Base-by-base conservation (phyloP, 2,329 filamentous ascomycete species). In the Orbilia blumenaviensis region DNA sequence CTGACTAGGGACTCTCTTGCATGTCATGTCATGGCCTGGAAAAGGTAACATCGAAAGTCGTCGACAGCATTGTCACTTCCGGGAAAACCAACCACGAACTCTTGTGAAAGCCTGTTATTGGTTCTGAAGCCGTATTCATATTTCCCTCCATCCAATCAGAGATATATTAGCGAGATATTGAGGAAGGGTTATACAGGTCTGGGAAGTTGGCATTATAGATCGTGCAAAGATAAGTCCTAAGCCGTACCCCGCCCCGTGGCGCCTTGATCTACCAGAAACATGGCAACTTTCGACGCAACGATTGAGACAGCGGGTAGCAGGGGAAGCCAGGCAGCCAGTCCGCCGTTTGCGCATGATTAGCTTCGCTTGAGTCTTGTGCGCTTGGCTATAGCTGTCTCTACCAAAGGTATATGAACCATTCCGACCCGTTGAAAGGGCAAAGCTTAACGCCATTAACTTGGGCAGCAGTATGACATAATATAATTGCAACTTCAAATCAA, bases 221-320 rank as follows among this genome's bases (percentile, higher is more conserved):
- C 36, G 18, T 27, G 46, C 44, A 23, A 52, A 52, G 16, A 60
- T 29, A 61, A 23, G 52, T 29, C 34, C 62, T 48, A 42, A 29
- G 62, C 23, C 2, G 7, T 48, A 25, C 52, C 54, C 42, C 34
- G 21, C 46, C 25, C 36, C 27, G 58, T 62, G 62, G 62, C 44
- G 56, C 61, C 58, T 44, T 41, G 61, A 66, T 73, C 52, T 66
- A n/a, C 52, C 21, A 25, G 25, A 52, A 58, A 32, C 63, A 75
- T 67, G 63, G 71, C 63, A 63, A 62, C 18, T 67, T 74, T 52
- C 9, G 63, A 27, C 62, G 34, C 62, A 61, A 25, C 44, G 32
- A 41, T 56, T 74, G 44, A 74, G 52, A 74, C 63, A 74, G 54
- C 63, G 54, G 69, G 63, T 67, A 67, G 25, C 69, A 67, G 52